phyloP scores from a whole-genome alignment of 2,329 filamentous ascomycete species.

The Macroventuria anomochaeta region DNA sequence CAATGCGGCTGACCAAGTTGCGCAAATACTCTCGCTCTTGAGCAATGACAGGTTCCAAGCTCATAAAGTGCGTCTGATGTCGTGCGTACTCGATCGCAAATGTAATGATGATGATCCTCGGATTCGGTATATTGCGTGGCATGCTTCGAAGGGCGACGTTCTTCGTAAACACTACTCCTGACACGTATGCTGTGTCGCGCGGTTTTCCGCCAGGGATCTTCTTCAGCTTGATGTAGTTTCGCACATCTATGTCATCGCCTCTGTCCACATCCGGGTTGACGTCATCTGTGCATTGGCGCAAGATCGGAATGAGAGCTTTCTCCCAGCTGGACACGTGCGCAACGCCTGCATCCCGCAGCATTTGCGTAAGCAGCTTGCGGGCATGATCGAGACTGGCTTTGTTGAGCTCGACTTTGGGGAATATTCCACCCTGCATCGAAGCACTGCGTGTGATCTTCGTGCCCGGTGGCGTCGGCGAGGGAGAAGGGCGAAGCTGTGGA shows the following conservation, averaged over 20 bases:
- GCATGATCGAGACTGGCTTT: constrained; percentile 88
- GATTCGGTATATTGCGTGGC: constrained; percentile 82
- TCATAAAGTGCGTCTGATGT: constrained; percentile 96
- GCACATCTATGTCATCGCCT: constrained; percentile 95
- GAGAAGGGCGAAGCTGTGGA: constrained; percentile 33
- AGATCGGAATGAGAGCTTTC: constrained; percentile 85
- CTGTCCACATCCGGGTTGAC: constrained; percentile 89
- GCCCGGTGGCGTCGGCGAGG: constrained; percentile 37
- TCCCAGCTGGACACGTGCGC: constrained; percentile 82
- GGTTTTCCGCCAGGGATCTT: constrained; percentile 91
- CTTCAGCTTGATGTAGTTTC: constrained; percentile 97
- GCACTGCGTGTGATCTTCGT: constrained; percentile 71
- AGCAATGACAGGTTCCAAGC: constrained; percentile 91
- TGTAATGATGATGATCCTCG: constrained; percentile 88
- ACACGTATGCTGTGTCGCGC: constrained; percentile 93
- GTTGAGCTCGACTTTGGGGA: constrained; percentile 83
- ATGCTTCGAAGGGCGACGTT: constrained; percentile 97
- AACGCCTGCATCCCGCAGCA: constrained; percentile 78
- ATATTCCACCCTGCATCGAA: constrained; percentile 76
- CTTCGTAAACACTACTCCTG: constrained; percentile 95
- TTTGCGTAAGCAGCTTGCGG: constrained; percentile 79
- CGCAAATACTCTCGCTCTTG: constrained; percentile 94
- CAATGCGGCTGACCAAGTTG: constrained; percentile 90
- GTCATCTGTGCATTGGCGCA: constrained; percentile 90
- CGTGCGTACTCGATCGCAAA: constrained; percentile 96